Conservation (phyloP, 352 stramenopile genomes). For the Phytophthora fragariaefolia region DNA sequence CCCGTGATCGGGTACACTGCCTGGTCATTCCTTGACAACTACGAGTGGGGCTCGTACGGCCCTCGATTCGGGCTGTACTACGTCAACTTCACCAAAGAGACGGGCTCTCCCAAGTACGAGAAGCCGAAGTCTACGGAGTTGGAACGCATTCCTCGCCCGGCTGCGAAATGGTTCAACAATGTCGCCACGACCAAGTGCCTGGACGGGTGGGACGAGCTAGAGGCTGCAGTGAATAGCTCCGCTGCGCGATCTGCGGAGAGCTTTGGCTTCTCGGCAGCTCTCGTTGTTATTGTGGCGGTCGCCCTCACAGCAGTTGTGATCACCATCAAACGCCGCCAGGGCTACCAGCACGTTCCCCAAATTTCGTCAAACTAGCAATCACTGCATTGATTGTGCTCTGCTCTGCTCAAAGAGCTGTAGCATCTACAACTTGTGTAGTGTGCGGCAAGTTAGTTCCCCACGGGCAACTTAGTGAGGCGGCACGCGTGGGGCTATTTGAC, state of each 20-base stretch:
- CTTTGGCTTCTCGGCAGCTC: conserved; percentile 15
- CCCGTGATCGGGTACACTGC: conserved; percentile 29
- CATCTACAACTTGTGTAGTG: too few relatives aligned
- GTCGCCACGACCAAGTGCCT: conserved; percentile 17
- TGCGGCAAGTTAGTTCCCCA: too few relatives aligned
- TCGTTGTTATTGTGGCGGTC: conserved; percentile 11
- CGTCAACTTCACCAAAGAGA: conserved; percentile 33
- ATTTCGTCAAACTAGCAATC: conserved; percentile 1
- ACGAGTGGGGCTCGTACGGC: conserved; percentile 34
- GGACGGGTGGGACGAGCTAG: conserved; percentile 16
- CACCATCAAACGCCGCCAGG: conserved; percentile 21
- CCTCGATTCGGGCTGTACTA: conserved; percentile 44
- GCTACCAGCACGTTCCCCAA: conserved; percentile 15
- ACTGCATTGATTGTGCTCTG: too few relatives aligned
- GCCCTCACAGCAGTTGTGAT: conserved; percentile 14
- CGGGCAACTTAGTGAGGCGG: too few relatives aligned
- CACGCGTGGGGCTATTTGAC: too few relatives aligned
- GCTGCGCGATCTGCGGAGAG: conserved; percentile 9
- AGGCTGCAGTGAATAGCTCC: neutral
- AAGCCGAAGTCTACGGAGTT: conserved; percentile 24
- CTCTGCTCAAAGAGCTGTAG: too few relatives aligned
- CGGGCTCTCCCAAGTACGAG: conserved; percentile 7
- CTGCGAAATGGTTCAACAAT: conserved; percentile 39
- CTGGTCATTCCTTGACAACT: conserved; percentile 27
- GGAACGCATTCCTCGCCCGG: conserved; percentile 40